Conservation (phyloP, 1,284 basidiomycete genomes). For the Marasmius oreades region DNA sequence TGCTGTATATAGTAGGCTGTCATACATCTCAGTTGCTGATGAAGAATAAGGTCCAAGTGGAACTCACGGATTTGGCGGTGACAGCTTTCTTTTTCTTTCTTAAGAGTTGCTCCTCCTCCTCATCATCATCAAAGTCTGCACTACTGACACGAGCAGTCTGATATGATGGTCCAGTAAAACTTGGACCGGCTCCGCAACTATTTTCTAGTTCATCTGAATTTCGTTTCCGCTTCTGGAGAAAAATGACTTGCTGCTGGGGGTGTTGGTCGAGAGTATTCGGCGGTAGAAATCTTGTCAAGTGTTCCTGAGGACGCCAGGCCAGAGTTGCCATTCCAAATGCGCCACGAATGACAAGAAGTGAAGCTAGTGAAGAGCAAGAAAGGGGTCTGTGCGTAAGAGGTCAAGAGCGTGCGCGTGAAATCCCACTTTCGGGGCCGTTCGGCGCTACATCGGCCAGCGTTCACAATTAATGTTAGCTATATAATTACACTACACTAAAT, state of each 20-base stretch:
- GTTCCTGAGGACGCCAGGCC: not conserved
- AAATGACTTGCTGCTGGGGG: not conserved
- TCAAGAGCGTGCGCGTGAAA: no score
- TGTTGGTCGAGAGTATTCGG: not conserved
- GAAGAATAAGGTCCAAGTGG: not conserved
- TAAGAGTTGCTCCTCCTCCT: not conserved
- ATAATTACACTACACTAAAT: no score
- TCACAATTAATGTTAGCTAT: no score
- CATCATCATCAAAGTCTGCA: not conserved
- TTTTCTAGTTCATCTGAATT: not conserved
- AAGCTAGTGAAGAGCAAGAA: no score
- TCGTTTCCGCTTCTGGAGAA: not conserved
- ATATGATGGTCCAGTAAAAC: not conserved
- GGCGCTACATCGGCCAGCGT: no score
- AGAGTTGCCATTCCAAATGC: no score
- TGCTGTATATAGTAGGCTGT: slow-evolving; percentile 1
- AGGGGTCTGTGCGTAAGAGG: no score
- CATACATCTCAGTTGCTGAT: not conserved
- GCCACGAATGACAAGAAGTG: no score
- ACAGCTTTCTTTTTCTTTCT: slow-evolving; percentile 1
- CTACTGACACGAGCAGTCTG: not conserved
- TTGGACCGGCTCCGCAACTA: not conserved
- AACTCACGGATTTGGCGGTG: not conserved
- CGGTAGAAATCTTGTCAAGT: not conserved
- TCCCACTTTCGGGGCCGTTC: no score